Percentiles rank a stretch among this genome's conserved stretches.
Conservation (phyloP, 257 asterid species). For the Ligustrum vulgare region DNA sequence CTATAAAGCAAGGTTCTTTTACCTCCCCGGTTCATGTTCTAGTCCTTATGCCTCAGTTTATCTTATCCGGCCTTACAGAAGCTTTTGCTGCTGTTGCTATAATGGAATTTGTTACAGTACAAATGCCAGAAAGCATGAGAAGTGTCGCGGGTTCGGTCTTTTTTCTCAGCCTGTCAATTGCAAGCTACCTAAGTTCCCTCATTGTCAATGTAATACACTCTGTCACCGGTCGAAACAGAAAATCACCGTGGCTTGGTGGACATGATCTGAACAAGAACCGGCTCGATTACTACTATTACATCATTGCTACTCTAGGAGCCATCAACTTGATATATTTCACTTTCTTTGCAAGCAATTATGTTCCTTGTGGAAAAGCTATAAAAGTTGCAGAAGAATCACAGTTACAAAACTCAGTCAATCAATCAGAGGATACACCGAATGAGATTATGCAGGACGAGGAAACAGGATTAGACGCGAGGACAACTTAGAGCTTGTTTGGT, state of each 20-base stretch:
- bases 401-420: background rate
- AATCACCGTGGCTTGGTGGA: conserved; percentile 61
- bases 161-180: conserved; percentile 54
- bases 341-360: conserved; percentile 50
- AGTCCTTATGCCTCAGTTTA: conserved; percentile 58
- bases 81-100: conserved; percentile 62
- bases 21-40: conserved; percentile 52
- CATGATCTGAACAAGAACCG: conserved; percentile 58
- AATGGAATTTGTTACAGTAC: conserved; percentile 62
- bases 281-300: conserved; percentile 63
- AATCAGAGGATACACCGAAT: background rate
- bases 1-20: conserved; percentile 33
- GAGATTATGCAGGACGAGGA: background rate
- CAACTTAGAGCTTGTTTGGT: too few species aligned
- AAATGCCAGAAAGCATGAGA: conserved; percentile 65
- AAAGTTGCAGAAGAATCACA: conserved; percentile 8
- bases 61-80: conserved; percentile 65
- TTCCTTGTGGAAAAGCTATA: conserved; percentile 5
- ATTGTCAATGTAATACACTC: conserved; percentile 46
- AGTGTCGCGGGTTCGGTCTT: conserved; percentile 66
- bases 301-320: conserved; percentile 47
- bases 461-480: background rate
- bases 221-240: conserved; percentile 33
- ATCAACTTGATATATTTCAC: conserved; percentile 52
- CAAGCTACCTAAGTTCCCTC: conserved; percentile 59